Percentiles rank a stretch among this genome's conserved stretches.
These are phyloP conservation scores for Aspergillus amoenus DNA, from an alignment of 2,329 filamentous ascomycete genomes.

Conservation along the genomic window DNA sequence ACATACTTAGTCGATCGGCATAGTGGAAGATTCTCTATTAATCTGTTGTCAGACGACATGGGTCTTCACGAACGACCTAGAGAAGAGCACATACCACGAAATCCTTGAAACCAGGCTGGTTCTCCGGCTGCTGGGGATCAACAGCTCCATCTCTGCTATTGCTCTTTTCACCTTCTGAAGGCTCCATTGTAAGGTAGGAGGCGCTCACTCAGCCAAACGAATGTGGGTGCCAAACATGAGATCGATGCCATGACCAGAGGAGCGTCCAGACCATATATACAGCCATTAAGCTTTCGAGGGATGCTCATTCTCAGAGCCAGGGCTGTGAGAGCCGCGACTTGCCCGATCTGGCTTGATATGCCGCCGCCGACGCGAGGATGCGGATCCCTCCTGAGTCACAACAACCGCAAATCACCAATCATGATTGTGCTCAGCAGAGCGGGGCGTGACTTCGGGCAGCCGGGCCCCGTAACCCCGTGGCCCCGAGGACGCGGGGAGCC, in stretches of 20 bases:
- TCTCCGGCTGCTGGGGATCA: background rate
- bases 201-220: background rate
- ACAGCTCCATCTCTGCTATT: background rate
- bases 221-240: background rate
- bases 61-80: background rate
- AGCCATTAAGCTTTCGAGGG: background rate
- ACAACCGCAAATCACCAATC: too few relatives aligned
- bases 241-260: background rate
- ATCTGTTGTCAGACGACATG: background rate
- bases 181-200: background rate
- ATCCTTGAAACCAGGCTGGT: background rate
- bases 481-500: background rate
- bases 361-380: too few relatives aligned
- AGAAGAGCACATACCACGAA: background rate
- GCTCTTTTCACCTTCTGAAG: background rate
- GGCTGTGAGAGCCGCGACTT: too few relatives aligned
- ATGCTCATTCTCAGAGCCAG: too few relatives aligned
- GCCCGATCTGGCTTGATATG: too few relatives aligned
- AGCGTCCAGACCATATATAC: background rate
- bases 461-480: background rate
- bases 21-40: constrained; percentile 10
- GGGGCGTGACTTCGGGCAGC: background rate
- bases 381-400: too few relatives aligned
- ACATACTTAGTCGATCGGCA: background rate
- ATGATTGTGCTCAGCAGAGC: background rate